phyloP scores from a whole-genome alignment of 345 rosid genomes.

The Populus nigra region DNA sequence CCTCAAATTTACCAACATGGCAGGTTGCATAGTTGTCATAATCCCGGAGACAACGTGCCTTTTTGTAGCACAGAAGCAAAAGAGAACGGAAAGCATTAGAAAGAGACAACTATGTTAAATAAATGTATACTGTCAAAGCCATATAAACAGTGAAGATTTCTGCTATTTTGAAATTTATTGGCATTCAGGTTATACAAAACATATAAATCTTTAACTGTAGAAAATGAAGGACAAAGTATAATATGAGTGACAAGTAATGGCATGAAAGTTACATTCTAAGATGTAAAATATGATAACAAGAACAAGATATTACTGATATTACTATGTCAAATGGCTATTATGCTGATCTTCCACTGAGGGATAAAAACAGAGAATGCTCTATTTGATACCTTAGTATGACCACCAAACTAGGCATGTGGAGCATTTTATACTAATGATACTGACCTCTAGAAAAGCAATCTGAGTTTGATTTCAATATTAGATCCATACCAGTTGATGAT shows the following conservation, averaged over 20 bases:
- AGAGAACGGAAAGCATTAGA: constrained; percentile 11
- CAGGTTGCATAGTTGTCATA: constrained; percentile 81
- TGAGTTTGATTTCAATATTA: not conserved
- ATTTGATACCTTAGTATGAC: too few species aligned
- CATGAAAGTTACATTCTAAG: not conserved
- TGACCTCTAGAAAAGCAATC: too few species aligned
- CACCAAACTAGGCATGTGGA: too few species aligned
- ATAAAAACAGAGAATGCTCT: too few species aligned
- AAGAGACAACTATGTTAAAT: not conserved
- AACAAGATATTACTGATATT: not conserved
- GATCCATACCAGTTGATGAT: not conserved
- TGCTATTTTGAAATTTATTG: not conserved
- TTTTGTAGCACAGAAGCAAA: constrained; percentile 15
- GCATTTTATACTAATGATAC: too few species aligned
- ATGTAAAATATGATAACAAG: not conserved
- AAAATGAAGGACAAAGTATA: too few species aligned
- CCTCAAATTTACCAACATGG: constrained; percentile 84
- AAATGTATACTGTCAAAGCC: not conserved
- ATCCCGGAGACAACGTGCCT: constrained; percentile 88
- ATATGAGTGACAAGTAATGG: not conserved
- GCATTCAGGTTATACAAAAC: not conserved
- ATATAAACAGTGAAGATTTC: not conserved
- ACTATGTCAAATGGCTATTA: not conserved
- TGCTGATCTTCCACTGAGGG: not conserved
- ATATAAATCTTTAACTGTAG: not conserved